These are phyloP conservation scores for Coleophoma crateriformis DNA, from an alignment of 2,329 filamentous ascomycete genomes.

Conservation along the genomic window DNA sequence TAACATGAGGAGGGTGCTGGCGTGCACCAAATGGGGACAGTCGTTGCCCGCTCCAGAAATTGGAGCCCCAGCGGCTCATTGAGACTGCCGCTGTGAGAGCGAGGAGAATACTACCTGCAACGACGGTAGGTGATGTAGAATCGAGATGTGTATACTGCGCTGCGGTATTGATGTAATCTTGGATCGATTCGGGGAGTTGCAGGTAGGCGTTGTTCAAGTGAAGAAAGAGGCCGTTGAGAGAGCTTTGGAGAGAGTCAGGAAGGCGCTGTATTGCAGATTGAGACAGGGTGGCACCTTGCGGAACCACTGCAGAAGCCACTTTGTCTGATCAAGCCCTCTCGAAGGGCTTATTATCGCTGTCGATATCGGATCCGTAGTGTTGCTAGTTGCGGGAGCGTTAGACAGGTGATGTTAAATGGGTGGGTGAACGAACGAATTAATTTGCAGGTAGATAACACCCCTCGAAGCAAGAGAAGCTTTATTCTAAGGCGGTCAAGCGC, in stretches of 20 bases:
- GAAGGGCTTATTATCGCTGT: constrained; percentile 5
- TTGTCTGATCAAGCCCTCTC: constrained; percentile 20
- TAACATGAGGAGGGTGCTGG: constrained; percentile 52
- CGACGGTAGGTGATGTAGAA: constrained; percentile 16
- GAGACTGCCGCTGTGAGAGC: constrained; percentile 20
- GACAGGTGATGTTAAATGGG: no score
- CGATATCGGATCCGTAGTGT: no score
- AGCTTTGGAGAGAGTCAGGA: constrained; percentile 42
- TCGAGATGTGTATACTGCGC: constrained; percentile 23
- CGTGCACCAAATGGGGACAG: constrained; percentile 26
- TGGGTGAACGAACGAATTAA: no score
- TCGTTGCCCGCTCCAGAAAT: constrained; percentile 19
- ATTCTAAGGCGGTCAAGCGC: no score
- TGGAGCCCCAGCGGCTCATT: constrained; percentile 27
- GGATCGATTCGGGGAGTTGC: constrained; percentile 19
- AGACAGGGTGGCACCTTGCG: constrained; percentile 49
- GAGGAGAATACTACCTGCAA: constrained; percentile 17
- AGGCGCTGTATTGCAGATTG: constrained; percentile 49
- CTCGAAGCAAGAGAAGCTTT: no score
- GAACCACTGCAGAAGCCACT: constrained; percentile 43
- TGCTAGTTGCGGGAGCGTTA: no score
- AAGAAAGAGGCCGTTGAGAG: constrained; percentile 46
- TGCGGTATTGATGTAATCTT: constrained; percentile 18
- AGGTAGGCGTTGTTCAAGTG: constrained; percentile 41
- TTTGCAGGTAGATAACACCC: no score